Evolutionary conservation across 2,329 filamentous ascomycete genomes (phyloP).

Genomic region (Niveomyces coronatus): DNA sequence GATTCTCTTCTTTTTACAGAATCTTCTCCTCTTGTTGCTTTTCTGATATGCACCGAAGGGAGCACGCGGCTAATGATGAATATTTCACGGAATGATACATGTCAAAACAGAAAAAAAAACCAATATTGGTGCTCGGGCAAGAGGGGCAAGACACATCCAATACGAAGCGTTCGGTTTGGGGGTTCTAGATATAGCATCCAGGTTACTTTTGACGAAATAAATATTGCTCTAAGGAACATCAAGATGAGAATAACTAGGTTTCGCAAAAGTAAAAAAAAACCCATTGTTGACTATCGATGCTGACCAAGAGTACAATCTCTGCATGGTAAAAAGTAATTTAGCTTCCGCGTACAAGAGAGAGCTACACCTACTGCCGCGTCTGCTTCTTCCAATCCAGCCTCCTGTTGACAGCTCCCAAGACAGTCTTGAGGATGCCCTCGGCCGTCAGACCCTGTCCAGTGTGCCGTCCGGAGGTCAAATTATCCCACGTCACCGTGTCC

Average conservation of each 20-base stretch:
- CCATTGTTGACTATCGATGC: not conserved
- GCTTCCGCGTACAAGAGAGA: no score
- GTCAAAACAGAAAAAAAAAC: no score
- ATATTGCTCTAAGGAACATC: not conserved
- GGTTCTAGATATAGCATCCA: no score
- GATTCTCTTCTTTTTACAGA: no score
- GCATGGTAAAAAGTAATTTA: not conserved
- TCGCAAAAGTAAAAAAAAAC: not conserved
- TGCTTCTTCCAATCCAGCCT: constrained; percentile 24
- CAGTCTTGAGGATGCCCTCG: constrained; percentile 68
- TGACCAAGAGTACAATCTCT: not conserved
- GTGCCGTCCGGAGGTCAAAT: constrained; percentile 29
- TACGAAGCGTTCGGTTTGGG: no score
- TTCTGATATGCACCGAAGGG: no score
- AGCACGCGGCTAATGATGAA: no score
- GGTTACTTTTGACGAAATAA: no score
- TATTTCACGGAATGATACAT: no score
- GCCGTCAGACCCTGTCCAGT: constrained; percentile 43
- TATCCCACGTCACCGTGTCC: constrained; percentile 72
- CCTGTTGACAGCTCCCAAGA: constrained; percentile 64
- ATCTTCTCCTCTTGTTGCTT: not conserved
- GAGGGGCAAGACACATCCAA: no score
- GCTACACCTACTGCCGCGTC: constrained; percentile 3
- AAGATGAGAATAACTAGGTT: no score
- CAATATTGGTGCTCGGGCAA: no score